Evolutionary conservation across 108 stramenopile species (phyloP), one percentile per base, ranked within the genome.

Genomic region (Skeletonema potamos): DNA sequence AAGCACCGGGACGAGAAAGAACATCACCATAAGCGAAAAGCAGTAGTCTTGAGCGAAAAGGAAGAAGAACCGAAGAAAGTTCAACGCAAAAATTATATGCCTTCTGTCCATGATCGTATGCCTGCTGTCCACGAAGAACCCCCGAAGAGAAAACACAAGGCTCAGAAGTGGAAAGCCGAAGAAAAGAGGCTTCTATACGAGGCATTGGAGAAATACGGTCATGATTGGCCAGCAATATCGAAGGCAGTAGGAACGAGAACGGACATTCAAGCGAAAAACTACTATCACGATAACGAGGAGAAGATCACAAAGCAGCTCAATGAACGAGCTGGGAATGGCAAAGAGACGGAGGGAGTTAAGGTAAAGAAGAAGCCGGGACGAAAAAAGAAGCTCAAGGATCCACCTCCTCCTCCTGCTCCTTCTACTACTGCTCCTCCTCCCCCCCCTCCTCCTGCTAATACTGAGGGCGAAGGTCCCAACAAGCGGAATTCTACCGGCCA

Each of bases 231-330:
- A 4, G 62, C 74, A 9, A 71, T 95, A 27, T 72, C 87, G 6
- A 62, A 76, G 20, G 82, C 88, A 18, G 87, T 95, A 34, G 89
- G 88, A 30, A 90, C 87, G 12, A 89, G 92, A 62, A 66, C 85
- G 11, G 78, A 68, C n/a, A 44, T 86, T 34, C 93, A 95, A 77
- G 87, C 91, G 37, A 92, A 92, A 75, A 95, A 95, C 64, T 92
- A 86, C 64, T 95, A 88, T 73, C 92, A 95, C 70, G 93, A 95
- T 62, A 86, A 88, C 66, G 90, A 88, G 64, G 92, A 92, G 55
- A 81, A 88, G 41, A 33, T 67, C 18, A 87, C 84, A 3, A 92
- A 86, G 58, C 73, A 66, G 18, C 48, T 51, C 48, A 51, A 51
- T 22, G 48, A 51, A 51, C 18, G 48, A 0, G 48, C 48, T 51